These are phyloP conservation scores for Linnemannia schmuckeri DNA, from an alignment of 192 early-diverging fungal genomes.

Conservation along the genomic window DNA sequence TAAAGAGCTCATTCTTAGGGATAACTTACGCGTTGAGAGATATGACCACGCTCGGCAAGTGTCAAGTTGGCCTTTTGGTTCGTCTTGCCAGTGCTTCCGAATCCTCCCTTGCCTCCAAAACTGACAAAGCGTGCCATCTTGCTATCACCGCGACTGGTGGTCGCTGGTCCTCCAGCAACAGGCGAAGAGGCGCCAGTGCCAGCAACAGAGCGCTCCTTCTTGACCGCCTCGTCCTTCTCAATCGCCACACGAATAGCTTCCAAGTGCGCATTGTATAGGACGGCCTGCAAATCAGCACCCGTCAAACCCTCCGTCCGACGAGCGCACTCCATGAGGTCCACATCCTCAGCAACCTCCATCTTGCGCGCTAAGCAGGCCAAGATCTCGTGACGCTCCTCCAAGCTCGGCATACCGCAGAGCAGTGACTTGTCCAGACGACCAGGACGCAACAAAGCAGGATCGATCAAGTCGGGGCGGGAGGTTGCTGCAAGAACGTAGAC, in stretches of 20 bases:
- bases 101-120: conserved; percentile 22
- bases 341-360: conserved; percentile 69
- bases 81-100: conserved; percentile 20
- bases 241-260: conserved; percentile 86
- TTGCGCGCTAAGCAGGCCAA: conserved; percentile 79
- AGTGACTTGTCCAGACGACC: conserved; percentile 88
- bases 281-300: conserved; percentile 95
- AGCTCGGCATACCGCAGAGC: conserved; percentile 86
- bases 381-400: conserved; percentile 86
- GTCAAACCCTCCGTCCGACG: conserved; percentile 79
- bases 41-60: conserved; percentile 66
- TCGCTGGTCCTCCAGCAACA: neutral
- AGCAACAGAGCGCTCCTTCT: conserved; percentile 47
- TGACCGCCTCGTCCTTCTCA: conserved; percentile 60
- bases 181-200: conserved; percentile 19
- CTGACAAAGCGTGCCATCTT: conserved; percentile 59
- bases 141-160: conserved; percentile 38
- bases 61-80: conserved; percentile 60
- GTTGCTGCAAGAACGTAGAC: conserved; percentile 98
- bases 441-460: conserved; percentile 84
- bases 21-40: conserved; percentile 61
- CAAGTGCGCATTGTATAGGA: conserved; percentile 93
- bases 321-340: conserved; percentile 78
- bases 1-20: neutral
- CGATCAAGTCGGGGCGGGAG: conserved; percentile 88